Evolutionary conservation across 176 grass and related monocot species (phyloP).

Genomic region (Chrysopogon serrulatus): DNA sequence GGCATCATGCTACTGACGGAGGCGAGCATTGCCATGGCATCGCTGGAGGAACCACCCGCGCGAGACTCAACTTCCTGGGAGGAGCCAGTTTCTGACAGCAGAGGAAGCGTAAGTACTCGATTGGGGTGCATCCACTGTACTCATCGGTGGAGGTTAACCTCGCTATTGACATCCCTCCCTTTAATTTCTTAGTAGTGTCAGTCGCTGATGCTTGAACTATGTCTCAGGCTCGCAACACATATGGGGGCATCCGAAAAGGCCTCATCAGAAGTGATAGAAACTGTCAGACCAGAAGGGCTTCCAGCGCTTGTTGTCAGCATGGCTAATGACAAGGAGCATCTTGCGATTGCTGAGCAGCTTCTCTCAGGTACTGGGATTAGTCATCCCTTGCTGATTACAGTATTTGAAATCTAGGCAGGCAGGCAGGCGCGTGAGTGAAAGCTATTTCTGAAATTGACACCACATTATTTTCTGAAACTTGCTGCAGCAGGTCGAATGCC

Average conservation of each 20-base stretch:
- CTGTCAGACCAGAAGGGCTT: slow-evolving; percentile 35
- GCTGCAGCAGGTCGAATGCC: slow-evolving; percentile 51
- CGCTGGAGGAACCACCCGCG: too few species aligned
- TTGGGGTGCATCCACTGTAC: slow-evolving; percentile 30
- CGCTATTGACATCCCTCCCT: neutral
- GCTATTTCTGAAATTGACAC: neutral
- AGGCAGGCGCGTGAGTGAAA: too few species aligned
- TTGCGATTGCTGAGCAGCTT: slow-evolving; percentile 60
- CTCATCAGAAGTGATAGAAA: slow-evolving; percentile 53
- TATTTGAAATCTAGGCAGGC: neutral
- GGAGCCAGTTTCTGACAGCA: slow-evolving; percentile 64
- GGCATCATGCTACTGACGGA: too few species aligned
- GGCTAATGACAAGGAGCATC: slow-evolving; percentile 78
- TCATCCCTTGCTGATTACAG: neutral
- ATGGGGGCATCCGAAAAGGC: slow-evolving; percentile 78
- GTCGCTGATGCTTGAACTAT: too few species aligned
- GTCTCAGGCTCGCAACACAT: slow-evolving; percentile 64
- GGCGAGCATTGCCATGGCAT: too few species aligned
- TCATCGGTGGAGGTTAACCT: slow-evolving; percentile 59
- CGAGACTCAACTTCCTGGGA: slow-evolving; percentile 51
- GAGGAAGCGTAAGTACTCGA: slow-evolving; percentile 44
- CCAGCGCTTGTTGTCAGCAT: slow-evolving; percentile 71
- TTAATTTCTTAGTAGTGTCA: neutral
- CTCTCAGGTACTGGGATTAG: slow-evolving; percentile 44
- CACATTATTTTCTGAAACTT: neutral